These are phyloP conservation scores for Chaetomium sp. DNA, from an alignment of 2,329 filamentous ascomycete species.

Conservation along the genomic window DNA sequence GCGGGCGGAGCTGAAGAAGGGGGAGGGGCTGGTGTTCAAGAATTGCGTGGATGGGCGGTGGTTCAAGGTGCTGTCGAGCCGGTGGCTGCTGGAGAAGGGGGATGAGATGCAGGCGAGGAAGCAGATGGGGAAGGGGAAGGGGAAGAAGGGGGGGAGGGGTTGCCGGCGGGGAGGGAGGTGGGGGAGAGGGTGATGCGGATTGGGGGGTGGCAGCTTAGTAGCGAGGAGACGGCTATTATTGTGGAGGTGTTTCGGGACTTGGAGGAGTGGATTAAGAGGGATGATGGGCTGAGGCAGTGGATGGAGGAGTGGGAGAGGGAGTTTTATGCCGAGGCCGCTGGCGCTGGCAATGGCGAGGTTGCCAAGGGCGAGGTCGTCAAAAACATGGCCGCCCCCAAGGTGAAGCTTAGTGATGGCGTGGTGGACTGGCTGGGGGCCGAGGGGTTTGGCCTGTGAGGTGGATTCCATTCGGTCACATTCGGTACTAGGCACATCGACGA, in stretches of 20 bases:
- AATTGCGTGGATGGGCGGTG: constrained; percentile 31
- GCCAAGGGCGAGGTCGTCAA: background rate
- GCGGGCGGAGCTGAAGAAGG: constrained; percentile 30
- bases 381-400: background rate
- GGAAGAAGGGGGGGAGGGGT: background rate
- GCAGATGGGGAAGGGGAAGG: background rate
- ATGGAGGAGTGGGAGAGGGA: constrained; percentile 15
- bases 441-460: background rate
- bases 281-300: constrained; percentile 15
- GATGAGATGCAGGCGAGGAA: constrained; percentile 16
- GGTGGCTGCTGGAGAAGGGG: constrained; percentile 30
- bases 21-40: constrained; percentile 39
- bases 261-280: constrained; percentile 9
- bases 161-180: no score
- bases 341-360: background rate
- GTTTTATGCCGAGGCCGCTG: background rate
- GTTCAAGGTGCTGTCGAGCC: constrained; percentile 37
- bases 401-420: constrained; percentile 11
- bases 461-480: background rate
- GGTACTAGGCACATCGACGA: no score
- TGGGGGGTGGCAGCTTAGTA: background rate
- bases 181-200: background rate
- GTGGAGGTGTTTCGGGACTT: background rate
- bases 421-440: constrained; percentile 8
- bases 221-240: background rate